These are phyloP conservation scores for Cantharellus anzutake DNA, from an alignment of 768 basidiomycete genomes.

Conservation along the genomic window DNA sequence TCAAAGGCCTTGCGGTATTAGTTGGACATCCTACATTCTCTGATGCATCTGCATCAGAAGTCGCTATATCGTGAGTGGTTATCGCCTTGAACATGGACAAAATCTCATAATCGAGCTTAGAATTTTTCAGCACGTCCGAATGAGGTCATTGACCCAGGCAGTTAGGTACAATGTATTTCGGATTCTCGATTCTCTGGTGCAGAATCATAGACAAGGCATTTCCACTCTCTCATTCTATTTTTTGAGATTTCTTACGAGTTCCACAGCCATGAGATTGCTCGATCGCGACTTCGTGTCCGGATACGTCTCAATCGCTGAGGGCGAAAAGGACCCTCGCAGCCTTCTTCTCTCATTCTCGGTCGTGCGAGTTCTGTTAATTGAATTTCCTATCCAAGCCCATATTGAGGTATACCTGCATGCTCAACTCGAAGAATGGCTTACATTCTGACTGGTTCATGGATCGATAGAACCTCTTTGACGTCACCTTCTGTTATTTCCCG, in stretches of 20 bases:
- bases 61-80: constrained; percentile 38
- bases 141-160: constrained; percentile 66
- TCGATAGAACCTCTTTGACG: constrained; percentile 68
- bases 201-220: constrained; percentile 44
- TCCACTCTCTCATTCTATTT: constrained; percentile 1
- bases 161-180: constrained; percentile 64
- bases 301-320: constrained; percentile 70
- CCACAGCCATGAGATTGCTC: constrained; percentile 46
- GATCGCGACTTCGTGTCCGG: constrained; percentile 52
- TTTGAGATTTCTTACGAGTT: background rate
- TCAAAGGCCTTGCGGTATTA: constrained; percentile 55
- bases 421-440: background rate
- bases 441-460: background rate
- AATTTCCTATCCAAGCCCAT: constrained; percentile 59
- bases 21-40: constrained; percentile 43
- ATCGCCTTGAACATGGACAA: background rate
- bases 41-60: constrained; percentile 39
- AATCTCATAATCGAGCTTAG: constrained; percentile 21
- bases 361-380: constrained; percentile 63
- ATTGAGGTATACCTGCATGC: constrained; percentile 45
- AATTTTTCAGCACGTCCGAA: constrained; percentile 56
- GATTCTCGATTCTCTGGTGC: constrained; percentile 62
- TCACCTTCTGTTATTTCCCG: constrained; percentile 96
- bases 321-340: constrained; percentile 96
- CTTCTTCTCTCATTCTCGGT: constrained; percentile 79